phyloP scores from a whole-genome alignment of 345 rosid species.

The Turnera subulata region DNA sequence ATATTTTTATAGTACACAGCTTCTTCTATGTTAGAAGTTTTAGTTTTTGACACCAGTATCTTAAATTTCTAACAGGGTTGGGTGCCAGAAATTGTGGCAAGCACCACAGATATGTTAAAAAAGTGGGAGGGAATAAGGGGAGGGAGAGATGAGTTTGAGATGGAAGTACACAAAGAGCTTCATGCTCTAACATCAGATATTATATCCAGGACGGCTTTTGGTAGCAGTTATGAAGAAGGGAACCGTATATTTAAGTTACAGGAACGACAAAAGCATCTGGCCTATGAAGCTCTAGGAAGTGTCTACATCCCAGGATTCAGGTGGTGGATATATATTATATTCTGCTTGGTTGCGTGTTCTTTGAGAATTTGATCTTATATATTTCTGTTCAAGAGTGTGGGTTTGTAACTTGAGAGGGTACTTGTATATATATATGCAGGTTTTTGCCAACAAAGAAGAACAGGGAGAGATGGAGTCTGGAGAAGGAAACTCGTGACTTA shows the following conservation, averaged over 20 bases:
- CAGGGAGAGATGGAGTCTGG: constrained; percentile 62
- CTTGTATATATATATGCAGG: constrained; percentile 28
- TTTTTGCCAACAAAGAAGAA: constrained; percentile 74
- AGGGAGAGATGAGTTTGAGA: constrained; percentile 56
- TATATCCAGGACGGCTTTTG: constrained; percentile 81
- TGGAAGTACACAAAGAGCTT: constrained; percentile 56
- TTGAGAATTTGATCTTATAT: no score
- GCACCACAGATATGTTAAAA: constrained; percentile 45
- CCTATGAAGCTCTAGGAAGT: constrained; percentile 47
- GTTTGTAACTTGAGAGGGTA: background rate
- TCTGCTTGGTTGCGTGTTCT: background rate
- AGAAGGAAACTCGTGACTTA: constrained; percentile 57
- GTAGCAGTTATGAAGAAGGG: constrained; percentile 80
- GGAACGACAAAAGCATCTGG: constrained; percentile 60
- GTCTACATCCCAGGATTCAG: constrained; percentile 81
- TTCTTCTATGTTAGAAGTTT: no score
- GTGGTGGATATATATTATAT: constrained; percentile 19
- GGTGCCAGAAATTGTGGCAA: constrained; percentile 62
- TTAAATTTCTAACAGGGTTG: constrained; percentile 40
- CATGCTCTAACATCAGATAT: constrained; percentile 63
- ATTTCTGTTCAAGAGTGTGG: no score
- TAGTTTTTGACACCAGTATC: no score
- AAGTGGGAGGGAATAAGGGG: constrained; percentile 63
- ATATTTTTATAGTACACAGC: no score
- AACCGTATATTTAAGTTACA: constrained; percentile 59